Base-by-base conservation (phyloP, 345 rosid species). In the Stellera chamaejasme region DNA sequence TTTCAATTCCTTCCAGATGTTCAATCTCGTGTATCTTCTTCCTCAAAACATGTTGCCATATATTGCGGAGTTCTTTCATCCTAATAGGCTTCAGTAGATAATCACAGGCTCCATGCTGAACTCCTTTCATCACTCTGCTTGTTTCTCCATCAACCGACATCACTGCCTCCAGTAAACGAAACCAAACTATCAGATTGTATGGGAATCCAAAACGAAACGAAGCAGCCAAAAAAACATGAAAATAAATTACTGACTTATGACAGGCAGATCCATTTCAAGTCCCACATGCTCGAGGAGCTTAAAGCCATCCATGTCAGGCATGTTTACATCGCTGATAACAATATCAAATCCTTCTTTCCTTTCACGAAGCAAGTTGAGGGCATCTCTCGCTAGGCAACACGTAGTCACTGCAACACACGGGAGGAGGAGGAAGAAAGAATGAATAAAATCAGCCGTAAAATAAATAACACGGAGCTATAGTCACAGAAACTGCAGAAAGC, bases 251-350 rank as follows among this genome's bases (percentile, higher is more conserved):
- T 72, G 43, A 93, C 98, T 89, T 42, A 93, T 89, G 50, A 89
- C 97, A 16, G 99, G 99, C 59, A 93, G 93, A 70, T 93, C 99
- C 79, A 93, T 75, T 68, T 93, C 99, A 13, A 93, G 87, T 45
- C 99, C 99, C 57, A 89, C 97, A 16, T 74, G 91, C 66, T 93
- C 99, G 6, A 93, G 88, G 58, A 93, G 99, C 57, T 84, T 93
- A 62, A 93, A 93, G 3, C 99, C 99, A 47, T 93, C 97, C 98
- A 92, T 92, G 76, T 92, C 98, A n/a, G 98, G 98, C 98, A 92
- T 92, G 81, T 88, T 85, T 11, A 92, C 97, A 59, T 88, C 98
- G 53, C 97, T 92, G 59, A 93, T 84, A 32, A 92, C 98, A 39
- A 88, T 93, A 66, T 86, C 98, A 60, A 73, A 92, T n/a, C 89